These are phyloP conservation scores for Phytophthora aleatoria DNA, from an alignment of 352 stramenopile species.

Conservation along the genomic window DNA sequence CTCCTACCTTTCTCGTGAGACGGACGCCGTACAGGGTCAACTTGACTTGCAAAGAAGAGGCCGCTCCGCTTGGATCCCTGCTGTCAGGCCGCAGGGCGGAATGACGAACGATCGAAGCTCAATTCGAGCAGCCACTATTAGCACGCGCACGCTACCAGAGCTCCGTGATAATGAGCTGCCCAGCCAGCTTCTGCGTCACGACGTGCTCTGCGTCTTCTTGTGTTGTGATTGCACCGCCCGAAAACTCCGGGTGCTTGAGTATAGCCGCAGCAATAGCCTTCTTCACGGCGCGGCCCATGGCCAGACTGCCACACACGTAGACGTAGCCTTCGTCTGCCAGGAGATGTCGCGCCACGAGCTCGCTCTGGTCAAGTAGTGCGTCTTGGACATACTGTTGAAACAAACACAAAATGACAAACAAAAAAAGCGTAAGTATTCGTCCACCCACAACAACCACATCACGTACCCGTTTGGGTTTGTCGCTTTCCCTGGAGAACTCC, in stretches of 20 bases:
- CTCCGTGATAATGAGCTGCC: conserved; percentile 65
- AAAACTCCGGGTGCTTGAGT: conserved; percentile 45
- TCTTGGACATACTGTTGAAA: conserved; percentile 75
- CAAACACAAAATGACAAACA: conserved; percentile 1
- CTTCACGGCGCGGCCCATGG: conserved; percentile 81
- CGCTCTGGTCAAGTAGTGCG: conserved; percentile 55
- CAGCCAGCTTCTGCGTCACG: conserved; percentile 49
- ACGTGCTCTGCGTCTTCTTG: conserved; percentile 50
- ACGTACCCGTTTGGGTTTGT: conserved; percentile 52
- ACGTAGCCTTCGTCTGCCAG: conserved; percentile 63
- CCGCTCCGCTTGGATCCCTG: conserved; percentile 8
- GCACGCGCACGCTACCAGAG: conserved; percentile 53
- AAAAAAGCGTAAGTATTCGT: conserved; percentile 7
- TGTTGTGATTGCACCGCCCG: conserved; percentile 21
- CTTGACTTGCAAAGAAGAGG: conserved; percentile 25
- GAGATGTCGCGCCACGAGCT: conserved; percentile 62
- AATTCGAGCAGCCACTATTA: conserved; percentile 1
- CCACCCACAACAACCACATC: not conserved
- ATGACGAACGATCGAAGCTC: conserved; percentile 10
- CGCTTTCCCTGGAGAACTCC: conserved; percentile 55
- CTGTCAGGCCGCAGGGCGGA: conserved; percentile 5
- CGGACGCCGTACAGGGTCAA: conserved; percentile 11
- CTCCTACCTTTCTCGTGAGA: conserved; percentile 22
- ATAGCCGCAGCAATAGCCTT: conserved; percentile 58
- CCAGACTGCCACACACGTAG: conserved; percentile 80